Base-by-base conservation (phyloP, 2,329 filamentous ascomycete genomes). In the Kalmusia sp. region DNA sequence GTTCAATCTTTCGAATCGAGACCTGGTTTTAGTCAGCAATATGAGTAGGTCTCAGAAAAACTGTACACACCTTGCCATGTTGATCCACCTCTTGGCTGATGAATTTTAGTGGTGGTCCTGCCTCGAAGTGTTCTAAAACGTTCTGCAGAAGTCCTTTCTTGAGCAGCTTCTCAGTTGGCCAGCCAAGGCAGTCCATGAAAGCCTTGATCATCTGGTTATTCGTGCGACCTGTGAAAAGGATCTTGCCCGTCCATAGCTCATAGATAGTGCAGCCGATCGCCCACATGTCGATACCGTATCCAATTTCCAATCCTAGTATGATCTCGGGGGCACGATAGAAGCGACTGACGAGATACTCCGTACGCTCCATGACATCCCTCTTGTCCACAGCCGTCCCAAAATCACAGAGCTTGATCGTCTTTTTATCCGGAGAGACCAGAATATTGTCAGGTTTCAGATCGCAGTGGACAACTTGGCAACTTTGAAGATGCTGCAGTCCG, bases 391-490 rank as follows among this genome's bases (percentile, higher is more conserved):
- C 95, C n/a, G 95, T 98, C 49, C 95, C 95, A 70, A 99, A 78
- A 81, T 99, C 95, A 73, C 93, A 97, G 49, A 99, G 91, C 75
- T 99, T 99, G 68, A 99, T 84, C 24, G 92, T 77, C 62, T 89
- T 96, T 46, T 68, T 67, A 31, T 72, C 68, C 21, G 57, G 58
- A n/a, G 68, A 70, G 12, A 72, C 92, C 67, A 99, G 79, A 52
- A 99, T 93, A 67, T 99, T 99, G 84, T 99, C 95, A 7, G 95
- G 95, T 76, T 99, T 99, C 65, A 99, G 76, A 80, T 99, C 95
- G 12, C 93, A 93, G 72, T 99, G 95, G 47, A 99, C 85, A 70
- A 99, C 91, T 74, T 92, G 92, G 79, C 91, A 96, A 70, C 92
- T 93, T 64, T 92, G 89, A 79, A 99, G 85, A 67, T 97, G 87